phyloP scores from a whole-genome alignment of 1,284 basidiomycete species.

The Pascua guehoae region DNA sequence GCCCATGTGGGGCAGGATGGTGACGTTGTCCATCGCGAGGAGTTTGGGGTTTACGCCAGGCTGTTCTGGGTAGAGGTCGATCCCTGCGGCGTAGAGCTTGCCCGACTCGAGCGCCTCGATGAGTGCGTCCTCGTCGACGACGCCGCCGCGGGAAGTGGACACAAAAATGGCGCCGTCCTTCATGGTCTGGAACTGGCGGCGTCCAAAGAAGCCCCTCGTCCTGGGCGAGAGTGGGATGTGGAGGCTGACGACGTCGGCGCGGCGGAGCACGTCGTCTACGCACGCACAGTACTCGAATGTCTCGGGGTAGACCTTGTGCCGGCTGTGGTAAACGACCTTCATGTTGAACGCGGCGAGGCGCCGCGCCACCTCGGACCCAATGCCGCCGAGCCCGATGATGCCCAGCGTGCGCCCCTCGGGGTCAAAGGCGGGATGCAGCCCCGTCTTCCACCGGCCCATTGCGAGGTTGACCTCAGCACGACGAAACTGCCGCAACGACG shows the following conservation, averaged over 20 bases:
- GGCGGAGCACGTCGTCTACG: slow-evolving; percentile 67
- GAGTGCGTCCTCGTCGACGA: slow-evolving; percentile 80
- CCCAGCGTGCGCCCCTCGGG: slow-evolving; percentile 73
- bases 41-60: slow-evolving; percentile 77
- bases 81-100: slow-evolving; percentile 75
- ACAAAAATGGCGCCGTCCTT: slow-evolving; percentile 77
- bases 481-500: slow-evolving; percentile 72
- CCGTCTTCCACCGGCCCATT: slow-evolving; percentile 57
- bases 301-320: slow-evolving; percentile 56
- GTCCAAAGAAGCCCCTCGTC: slow-evolving; percentile 72
- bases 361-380: slow-evolving; percentile 57
- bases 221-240: slow-evolving; percentile 58
- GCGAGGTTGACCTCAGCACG: slow-evolving; percentile 66
- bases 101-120: slow-evolving; percentile 78
- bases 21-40: slow-evolving; percentile 73
- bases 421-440: slow-evolving; percentile 62
- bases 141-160: slow-evolving; percentile 85
- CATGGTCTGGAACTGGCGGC: slow-evolving; percentile 71
- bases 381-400: slow-evolving; percentile 85
- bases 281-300: slow-evolving; percentile 67
- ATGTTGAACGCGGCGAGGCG: slow-evolving; percentile 58
- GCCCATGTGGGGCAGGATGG: slow-evolving; percentile 87
- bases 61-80: slow-evolving; percentile 88
- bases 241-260: slow-evolving; percentile 67
- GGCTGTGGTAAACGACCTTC: slow-evolving; percentile 77